Evolutionary conservation across 2,329 filamentous ascomycete genomes (phyloP), one percentile per base, ranked within the genome.

Genomic region (Monosporascus ibericus): DNA sequence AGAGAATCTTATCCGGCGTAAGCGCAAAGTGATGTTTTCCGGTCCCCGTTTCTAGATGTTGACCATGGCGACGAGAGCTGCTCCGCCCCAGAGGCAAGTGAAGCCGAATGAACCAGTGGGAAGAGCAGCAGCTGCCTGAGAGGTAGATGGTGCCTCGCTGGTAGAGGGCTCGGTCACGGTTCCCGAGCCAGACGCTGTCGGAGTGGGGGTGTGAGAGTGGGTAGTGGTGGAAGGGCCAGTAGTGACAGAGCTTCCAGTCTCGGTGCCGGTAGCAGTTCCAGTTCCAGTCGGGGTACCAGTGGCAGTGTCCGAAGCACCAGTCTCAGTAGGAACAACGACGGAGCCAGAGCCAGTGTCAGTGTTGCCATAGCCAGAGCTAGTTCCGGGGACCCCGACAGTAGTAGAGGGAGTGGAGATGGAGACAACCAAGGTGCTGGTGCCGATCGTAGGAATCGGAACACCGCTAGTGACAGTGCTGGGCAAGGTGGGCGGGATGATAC

Each of bases 31-130:
- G 30, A 14, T 34, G 5, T 34, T 34, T 27, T 17, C 15, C 22
- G 6, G 20, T 11, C 22, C 20, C 17, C 20, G 22, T 44, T 55
- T 53, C 59, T 52, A 60, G 49, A 25, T 56, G 30, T 61, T 55
- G 34, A 53, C 40, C 51, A 61, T 52, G 17, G 49, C 54, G 22
- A 57, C 48, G 6, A 58, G 22, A 15, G 57, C 59, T 14, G 51
- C 57, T 17, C 59, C 59, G 20, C 57, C 57, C n/a, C 59, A 52
- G 15, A 59, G 49, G 15, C 47, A 54, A 49, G 57, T 56, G 42
- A 60, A 51, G 36, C 52, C 48, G 18, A 56, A 17, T 5, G 39
- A 49, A 18, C 55, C 56, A 14, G 55, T 58, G 1, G 54, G 54
- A 15, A 39, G 48, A 18, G 58, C 50, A 1, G 47, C 58, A 42